These are phyloP conservation scores for Canariomyces notabilis DNA, from an alignment of 2,329 filamentous ascomycete genomes.

Conservation along the genomic window DNA sequence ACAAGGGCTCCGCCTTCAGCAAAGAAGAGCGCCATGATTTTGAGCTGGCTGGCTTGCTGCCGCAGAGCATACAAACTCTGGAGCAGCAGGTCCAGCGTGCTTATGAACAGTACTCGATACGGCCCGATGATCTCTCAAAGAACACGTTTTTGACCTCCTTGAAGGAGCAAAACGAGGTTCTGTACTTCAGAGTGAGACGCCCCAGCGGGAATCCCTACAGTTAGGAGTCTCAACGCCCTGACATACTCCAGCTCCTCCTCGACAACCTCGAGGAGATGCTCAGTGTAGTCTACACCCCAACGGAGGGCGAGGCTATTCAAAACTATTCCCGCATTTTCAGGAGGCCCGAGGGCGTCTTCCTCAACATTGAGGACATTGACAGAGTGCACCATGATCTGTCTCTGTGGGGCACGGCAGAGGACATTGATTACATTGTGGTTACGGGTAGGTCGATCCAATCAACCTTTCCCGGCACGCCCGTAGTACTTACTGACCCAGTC, in stretches of 20 bases:
- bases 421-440: conserved; percentile 85
- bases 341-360: conserved; percentile 72
- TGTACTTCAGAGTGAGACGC: conserved; percentile 64
- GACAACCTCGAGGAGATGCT: conserved; percentile 85
- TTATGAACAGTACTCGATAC: conserved; percentile 69
- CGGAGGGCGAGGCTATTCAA: conserved; percentile 82
- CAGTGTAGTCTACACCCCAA: conserved; percentile 84
- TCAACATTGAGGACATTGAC: conserved; percentile 66
- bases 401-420: conserved; percentile 64
- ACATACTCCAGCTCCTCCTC: conserved; percentile 55
- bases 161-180: conserved; percentile 78
- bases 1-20: conserved; percentile 79
- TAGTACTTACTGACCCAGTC: neutral
- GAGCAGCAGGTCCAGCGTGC: conserved; percentile 73
- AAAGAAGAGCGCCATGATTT: conserved; percentile 64
- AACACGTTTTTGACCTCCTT: conserved; percentile 84
- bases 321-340: conserved; percentile 77
- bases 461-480: neutral
- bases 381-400: conserved; percentile 61
- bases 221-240: too few species aligned
- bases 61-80: conserved; percentile 65
- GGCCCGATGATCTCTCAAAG: conserved; percentile 64
- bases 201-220: too few species aligned
- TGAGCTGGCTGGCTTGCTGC: conserved; percentile 67
- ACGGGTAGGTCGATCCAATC: conserved; percentile 51